Base-by-base conservation (phyloP, 495 filamentous ascomycete species). In the Daldinia caldariorum region DNA sequence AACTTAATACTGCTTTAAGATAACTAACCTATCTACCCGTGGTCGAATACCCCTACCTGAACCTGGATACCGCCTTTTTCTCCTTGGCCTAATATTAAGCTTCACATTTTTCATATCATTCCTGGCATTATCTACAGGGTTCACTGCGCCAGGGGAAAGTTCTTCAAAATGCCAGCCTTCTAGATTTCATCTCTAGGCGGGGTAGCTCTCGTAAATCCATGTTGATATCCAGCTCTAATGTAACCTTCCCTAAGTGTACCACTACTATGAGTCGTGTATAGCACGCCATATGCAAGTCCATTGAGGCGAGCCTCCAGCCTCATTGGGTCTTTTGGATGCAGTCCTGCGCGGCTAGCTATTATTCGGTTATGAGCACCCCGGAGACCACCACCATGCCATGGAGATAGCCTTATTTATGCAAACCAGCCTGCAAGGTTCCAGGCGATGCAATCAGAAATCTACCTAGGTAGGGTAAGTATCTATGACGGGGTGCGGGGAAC, bases 201-300 rank as follows among this genome's bases (percentile, higher is more conserved):
- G 53, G 66, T 69, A 63, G 66, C 39, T 68, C 34, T 55, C n/a
- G 14, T 32, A 16, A 59, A n/a, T 32, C 65, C 41, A 26, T 20
- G 47, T 53, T 14, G 34, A 51, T 51, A 29, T 39, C 16, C 18
- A 34, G 5, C 51, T 35, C 22, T 51, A 10, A 38, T 63, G 31
- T 49, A 39, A 67, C 63, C 69, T 71, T 71, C 69, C 63, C 47
- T 8, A 67, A 71, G 55, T 32, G 58, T 66, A 35, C 43, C 47
- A 50, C 58, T 35, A 18, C 45, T n/a, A n/a, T 26, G 18, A 41
- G 16, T 60, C 26, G 39, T 31, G 37, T n/a, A 49, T 8, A 57
- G 53, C 43, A 55, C 41, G 35, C 53, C 13, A 62, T 59, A n/a
- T 58, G 56, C 37, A 39, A 10, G 22, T 41, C 20, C 18, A 6